Evolutionary conservation across 2,329 filamentous ascomycete species (phyloP), one percentile per base, ranked within the genome.

Genomic region (Leptographium flavum): DNA sequence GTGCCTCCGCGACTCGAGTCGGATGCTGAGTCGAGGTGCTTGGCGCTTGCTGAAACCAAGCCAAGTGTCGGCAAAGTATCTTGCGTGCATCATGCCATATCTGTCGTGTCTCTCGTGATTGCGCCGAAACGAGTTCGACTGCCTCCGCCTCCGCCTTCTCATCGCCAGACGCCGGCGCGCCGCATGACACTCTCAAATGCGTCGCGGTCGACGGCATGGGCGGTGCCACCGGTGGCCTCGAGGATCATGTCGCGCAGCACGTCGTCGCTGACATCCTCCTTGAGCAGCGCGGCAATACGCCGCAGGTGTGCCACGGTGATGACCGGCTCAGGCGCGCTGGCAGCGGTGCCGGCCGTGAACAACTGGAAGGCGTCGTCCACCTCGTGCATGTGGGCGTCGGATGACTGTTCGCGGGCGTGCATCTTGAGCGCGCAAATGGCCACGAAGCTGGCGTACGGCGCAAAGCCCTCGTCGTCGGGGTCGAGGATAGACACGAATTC

Each of bases 181-280:
- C 71, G 75, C 87, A 94, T 90, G 5, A 94, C 84, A 45, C 76
- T 76, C 62, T 87, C 82, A 63, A 94, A 94, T 57, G 95, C 86
- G 43, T 83, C 80, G 57, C 80, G 68, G 35, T 69, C 76, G 10
- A 94, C 90, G 8, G 83, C 86, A 46, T 69, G 73, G 32, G 69
- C 75, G 11, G 83, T 73, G 15, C 83, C 81, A 4, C 84, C 85
- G 61, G 93, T 95, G 41, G 90, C 92, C 69, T 96, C 90, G 41
- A 87, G 67, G 47, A 98, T 82, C 92, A 98, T 98, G 66, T 95
- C 87, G 65, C 76, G 78, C 57, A 98, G 66, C 57, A 94, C 64
- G 41, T 86, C 81, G 56, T 96, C 54, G n/a, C 46, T 22, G 10
- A 54, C 92, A 50, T 81, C 86, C 63, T 94, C 87, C 63, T 87